Conservation (phyloP, 164 flowering plant species). For the Vitis labrusca region DNA sequence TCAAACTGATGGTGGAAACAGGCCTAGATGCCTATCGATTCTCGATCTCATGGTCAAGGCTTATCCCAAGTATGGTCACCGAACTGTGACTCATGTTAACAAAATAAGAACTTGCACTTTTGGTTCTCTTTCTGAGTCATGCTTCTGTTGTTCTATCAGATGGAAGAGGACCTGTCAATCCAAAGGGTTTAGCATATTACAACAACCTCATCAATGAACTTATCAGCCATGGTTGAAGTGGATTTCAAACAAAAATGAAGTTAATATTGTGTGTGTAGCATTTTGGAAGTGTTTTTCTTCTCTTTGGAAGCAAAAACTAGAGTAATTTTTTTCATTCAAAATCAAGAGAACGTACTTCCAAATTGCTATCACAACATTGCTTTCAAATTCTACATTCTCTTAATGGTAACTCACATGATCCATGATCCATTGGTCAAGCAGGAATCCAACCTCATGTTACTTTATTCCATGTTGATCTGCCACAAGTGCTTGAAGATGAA, state of each 20-base stretch:
- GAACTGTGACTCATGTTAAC: background rate
- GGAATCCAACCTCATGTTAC: constrained; percentile 24
- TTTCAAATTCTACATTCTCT: too few relatives aligned
- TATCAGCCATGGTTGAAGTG: constrained; percentile 19
- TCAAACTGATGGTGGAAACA: constrained; percentile 46
- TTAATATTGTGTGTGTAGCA: background rate
- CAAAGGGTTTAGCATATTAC: constrained; percentile 41
- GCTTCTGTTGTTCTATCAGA: constrained; percentile 16
- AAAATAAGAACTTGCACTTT: background rate
- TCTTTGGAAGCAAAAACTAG: background rate
- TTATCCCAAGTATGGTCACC: constrained; percentile 38
- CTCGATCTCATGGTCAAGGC: constrained; percentile 60
- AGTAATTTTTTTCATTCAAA: too few relatives aligned
- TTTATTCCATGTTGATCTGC: constrained; percentile 9
- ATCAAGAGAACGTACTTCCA: too few relatives aligned
- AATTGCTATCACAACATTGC: too few relatives aligned
- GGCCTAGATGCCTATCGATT: constrained; percentile 55
- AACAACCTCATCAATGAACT: constrained; percentile 47
- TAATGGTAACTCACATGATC: too few relatives aligned
- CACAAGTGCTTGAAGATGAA: constrained; percentile 15
- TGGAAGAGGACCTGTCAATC: constrained; percentile 45
- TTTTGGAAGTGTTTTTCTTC: background rate
- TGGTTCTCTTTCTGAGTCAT: background rate
- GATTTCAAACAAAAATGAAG: background rate
- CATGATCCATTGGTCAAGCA: background rate